phyloP scores from a whole-genome alignment of 1,284 basidiomycete genomes.

The Waitea zeae region DNA sequence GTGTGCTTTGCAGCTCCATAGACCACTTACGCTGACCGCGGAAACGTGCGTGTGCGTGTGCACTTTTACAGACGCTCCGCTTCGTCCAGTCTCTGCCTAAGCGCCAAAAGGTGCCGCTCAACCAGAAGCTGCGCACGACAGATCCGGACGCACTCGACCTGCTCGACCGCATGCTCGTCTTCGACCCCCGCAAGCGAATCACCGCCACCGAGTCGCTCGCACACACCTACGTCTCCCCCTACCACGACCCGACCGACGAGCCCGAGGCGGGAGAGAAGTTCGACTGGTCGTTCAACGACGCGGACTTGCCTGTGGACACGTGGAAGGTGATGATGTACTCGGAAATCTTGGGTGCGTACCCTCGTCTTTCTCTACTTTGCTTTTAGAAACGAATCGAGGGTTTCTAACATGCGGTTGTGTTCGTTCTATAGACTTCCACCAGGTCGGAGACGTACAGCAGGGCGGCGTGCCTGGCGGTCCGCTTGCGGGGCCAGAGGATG shows the following conservation, averaged over 20 bases:
- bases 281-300: conserved; percentile 99
- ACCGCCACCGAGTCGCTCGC: conserved; percentile 82
- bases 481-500: too few relatives aligned
- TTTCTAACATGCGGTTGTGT: background rate
- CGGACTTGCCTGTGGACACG: conserved; percentile 96
- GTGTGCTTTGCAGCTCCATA: too few relatives aligned
- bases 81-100: conserved; percentile 98
- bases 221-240: conserved; percentile 93
- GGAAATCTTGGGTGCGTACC: conserved; percentile 71
- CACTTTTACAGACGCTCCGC: conserved; percentile 67
- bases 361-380: conserved; percentile 2
- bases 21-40: background rate
- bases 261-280: conserved; percentile 90
- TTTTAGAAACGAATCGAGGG: too few relatives aligned
- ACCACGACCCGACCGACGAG: conserved; percentile 98
- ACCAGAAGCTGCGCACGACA: conserved; percentile 80
- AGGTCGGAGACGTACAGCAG: conserved; percentile 36
- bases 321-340: conserved; percentile 99
- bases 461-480: conserved; percentile 40
- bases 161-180: conserved; percentile 97
- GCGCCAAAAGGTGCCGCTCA: conserved; percentile 89
- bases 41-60: too few relatives aligned
- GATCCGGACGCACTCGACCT: conserved; percentile 91
- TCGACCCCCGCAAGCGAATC: conserved; percentile 95
- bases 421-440: conserved; percentile 49